Evolutionary conservation across 148 eudicot genomes (phyloP), one percentile per base, ranked within the genome.

Genomic region (Diospyros kaki): DNA sequence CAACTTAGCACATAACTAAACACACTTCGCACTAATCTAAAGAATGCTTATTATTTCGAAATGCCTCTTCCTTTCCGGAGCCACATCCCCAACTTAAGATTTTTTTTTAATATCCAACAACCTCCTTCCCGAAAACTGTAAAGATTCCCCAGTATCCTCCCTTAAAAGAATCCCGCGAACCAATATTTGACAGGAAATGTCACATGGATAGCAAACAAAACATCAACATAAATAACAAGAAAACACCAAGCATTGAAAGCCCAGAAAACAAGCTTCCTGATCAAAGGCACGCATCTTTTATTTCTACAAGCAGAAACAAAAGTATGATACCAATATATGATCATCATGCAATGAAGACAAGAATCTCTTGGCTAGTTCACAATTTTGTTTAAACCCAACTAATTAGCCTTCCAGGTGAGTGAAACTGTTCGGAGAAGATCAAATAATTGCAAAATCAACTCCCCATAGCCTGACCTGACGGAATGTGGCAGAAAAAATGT

Each of bases 381-480:
- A 17, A 18, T 51, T 18, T 51, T 4, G 3, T 15, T 45, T 5
- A 52, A 52, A 38, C 72, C 72, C 72, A 68, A 52, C 10, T 28
- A 28, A 28, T 28, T 28, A 28, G 28, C 28, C 28, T 28, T 28
- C 28, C 66, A 45, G n/a, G 43, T 45, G 39, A 17, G 14, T 58
- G 12, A 46, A 59, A 73, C 42, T 9, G 28, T 14, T 28, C 0
- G 4, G 6, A 58, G 55, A 45, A 2, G 9, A 40, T 39, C 15
- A 51, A 61, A 51, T 9, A 39, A 41, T 14, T 51, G 14, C 39
- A 62, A 6, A 58, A 55, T 14, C 55, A 42, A 61, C 7, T 28
- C 72, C 28, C 5, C 5, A 15, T 12, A 8, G 40, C 65, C 64
- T 17, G 39, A 73, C 76, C 76, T 64, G 76, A 64, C 52, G 2